Percentiles rank a stretch among this genome's conserved stretches.
These are phyloP conservation scores for Ascochyta lentis DNA, from an alignment of 2,329 filamentous ascomycete species.

Conservation along the genomic window DNA sequence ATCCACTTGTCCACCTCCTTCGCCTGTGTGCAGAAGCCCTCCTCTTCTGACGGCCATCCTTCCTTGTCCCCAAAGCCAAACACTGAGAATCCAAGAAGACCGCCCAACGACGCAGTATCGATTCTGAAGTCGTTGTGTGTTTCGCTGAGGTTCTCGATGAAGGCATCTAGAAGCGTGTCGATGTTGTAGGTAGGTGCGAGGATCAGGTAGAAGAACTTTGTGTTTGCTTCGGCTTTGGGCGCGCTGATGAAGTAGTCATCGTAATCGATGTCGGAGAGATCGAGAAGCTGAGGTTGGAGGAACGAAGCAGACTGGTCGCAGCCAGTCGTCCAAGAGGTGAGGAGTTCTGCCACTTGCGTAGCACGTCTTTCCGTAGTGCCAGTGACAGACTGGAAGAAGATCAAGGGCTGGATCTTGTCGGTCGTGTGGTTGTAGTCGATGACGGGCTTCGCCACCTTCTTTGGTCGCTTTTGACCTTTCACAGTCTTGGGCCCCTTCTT, in stretches of 20 bases:
- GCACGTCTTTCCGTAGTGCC: conserved; percentile 80
- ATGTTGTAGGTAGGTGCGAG: conserved; percentile 94
- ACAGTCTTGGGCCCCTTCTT: conserved; percentile 49
- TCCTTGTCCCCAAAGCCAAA: conserved; percentile 93
- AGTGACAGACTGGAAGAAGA: conserved; percentile 92
- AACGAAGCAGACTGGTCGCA: conserved; percentile 49
- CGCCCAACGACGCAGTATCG: conserved; percentile 81
- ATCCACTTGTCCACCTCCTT: conserved; percentile 93
- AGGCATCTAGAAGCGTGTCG: conserved; percentile 86
- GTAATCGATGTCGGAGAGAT: conserved; percentile 86
- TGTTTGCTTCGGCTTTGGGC: conserved; percentile 64
- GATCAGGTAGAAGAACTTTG: conserved; percentile 80
- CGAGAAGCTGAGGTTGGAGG: conserved; percentile 69
- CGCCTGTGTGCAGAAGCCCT: conserved; percentile 93
- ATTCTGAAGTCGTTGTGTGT: conserved; percentile 97
- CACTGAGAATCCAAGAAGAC: conserved; percentile 84
- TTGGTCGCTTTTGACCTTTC: conserved; percentile 42
- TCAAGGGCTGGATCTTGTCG: conserved; percentile 69
- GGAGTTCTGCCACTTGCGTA: conserved; percentile 63
- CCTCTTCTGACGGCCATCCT: conserved; percentile 88
- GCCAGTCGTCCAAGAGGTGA: conserved; percentile 55
- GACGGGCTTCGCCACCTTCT: conserved; percentile 25
- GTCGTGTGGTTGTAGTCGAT: conserved; percentile 36
- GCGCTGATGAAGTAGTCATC: conserved; percentile 89
- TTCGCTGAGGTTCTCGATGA: conserved; percentile 85